phyloP scores from a whole-genome alignment of 2,329 filamentous ascomycete species.

The Exophiala aquamarina region DNA sequence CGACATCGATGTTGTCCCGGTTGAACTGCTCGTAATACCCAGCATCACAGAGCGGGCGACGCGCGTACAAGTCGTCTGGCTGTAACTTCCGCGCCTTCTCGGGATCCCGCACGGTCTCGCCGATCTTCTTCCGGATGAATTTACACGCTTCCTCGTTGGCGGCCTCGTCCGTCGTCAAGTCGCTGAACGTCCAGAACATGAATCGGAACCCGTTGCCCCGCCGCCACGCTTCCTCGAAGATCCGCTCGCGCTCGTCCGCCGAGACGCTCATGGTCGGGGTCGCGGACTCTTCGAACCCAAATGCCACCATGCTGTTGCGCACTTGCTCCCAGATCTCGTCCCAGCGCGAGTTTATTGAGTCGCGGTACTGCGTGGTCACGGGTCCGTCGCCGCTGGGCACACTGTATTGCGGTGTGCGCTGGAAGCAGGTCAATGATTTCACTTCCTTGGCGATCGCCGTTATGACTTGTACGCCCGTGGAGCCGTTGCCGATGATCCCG shows the following conservation, averaged over 20 bases:
- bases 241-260: conserved; percentile 16
- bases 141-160: conserved; percentile 41
- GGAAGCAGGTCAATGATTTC: conserved; percentile 2
- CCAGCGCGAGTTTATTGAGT: conserved; percentile 34
- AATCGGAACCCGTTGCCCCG: conserved; percentile 38
- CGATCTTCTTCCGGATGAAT: conserved; percentile 37
- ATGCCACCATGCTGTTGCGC: conserved; percentile 27
- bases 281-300: conserved; percentile 27
- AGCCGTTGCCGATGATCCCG: conserved; percentile 43
- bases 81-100: conserved; percentile 28
- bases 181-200: conserved; percentile 38
- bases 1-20: conserved; percentile 45
- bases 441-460: conserved; percentile 19
- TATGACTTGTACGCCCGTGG: conserved; percentile 40
- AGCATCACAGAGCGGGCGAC: conserved; percentile 49
- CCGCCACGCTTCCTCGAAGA: conserved; percentile 33
- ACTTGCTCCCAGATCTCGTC: conserved; percentile 33
- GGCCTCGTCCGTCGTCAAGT: conserved; percentile 35
- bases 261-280: background rate
- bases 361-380: conserved; percentile 6
- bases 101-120: conserved; percentile 31
- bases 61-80: conserved; percentile 56
- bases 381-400: conserved; percentile 13
- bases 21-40: conserved; percentile 53
- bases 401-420: conserved; percentile 12